Conservation (phyloP, 2,329 filamentous ascomycete species). For the Cladophialophora bantiana region DNA sequence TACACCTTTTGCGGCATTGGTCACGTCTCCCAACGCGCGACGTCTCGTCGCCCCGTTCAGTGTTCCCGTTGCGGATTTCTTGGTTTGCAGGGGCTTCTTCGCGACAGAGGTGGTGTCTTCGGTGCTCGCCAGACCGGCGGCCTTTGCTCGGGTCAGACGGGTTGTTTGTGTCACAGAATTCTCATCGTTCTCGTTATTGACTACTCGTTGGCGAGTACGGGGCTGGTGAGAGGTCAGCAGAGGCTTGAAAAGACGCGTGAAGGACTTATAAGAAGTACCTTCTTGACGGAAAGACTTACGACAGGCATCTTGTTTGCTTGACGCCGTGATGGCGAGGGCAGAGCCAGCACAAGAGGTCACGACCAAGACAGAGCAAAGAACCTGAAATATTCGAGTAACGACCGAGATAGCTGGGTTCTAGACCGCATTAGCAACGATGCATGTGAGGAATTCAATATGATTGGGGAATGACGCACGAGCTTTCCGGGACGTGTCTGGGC, state of each 20-base stretch:
- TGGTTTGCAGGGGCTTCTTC: conserved; percentile 72
- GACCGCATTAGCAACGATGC: conserved; percentile 27
- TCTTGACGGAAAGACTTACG: conserved; percentile 32
- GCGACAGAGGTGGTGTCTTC: conserved; percentile 66
- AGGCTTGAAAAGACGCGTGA: conserved; percentile 37
- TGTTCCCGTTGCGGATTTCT: conserved; percentile 66
- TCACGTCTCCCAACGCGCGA: conserved; percentile 89
- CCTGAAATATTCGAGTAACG: conserved; percentile 21
- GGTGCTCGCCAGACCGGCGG: conserved; percentile 67
- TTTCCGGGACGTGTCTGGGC: conserved; percentile 33
- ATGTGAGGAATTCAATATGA: conserved; percentile 33
- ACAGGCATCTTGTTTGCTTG: conserved; percentile 39
- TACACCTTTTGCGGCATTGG: conserved; percentile 81
- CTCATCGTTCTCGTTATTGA: conserved; percentile 94
- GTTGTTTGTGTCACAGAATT: conserved; percentile 72
- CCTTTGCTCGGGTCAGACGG: conserved; percentile 91
- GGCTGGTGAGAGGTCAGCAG: conserved; percentile 61
- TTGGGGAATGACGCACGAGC: conserved; percentile 41
- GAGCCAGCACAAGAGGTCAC: conserved; percentile 8
- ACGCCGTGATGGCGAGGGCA: conserved; percentile 29
- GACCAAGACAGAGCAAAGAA: conserved; percentile 16
- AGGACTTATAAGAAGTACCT: background rate
- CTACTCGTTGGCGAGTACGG: conserved; percentile 76
- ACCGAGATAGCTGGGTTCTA: conserved; percentile 16
- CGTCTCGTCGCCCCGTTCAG: conserved; percentile 66